These are phyloP conservation scores for Cystofilobasidium capitatum DNA, from an alignment of 768 basidiomycete species.

Conservation along the genomic window DNA sequence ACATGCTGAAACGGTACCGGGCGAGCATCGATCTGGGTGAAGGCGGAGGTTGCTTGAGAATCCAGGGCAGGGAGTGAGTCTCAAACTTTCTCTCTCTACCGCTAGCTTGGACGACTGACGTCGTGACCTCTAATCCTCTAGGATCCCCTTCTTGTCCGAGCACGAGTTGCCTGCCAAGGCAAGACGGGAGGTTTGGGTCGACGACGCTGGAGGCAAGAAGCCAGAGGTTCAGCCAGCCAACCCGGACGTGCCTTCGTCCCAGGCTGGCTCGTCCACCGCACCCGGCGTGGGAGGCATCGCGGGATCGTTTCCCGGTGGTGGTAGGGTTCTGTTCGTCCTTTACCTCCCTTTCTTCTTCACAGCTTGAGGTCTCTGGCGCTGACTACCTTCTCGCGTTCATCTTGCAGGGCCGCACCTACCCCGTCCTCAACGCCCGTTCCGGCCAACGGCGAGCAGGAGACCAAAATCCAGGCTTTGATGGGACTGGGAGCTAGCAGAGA, in stretches of 20 bases:
- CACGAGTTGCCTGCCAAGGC: conserved; percentile 86
- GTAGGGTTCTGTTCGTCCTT: conserved; percentile 46
- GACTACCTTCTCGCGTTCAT: background rate
- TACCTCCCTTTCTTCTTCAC: background rate
- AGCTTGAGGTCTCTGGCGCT: too few species aligned
- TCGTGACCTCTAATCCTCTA: background rate
- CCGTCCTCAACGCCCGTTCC: background rate
- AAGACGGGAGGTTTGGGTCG: conserved; percentile 30
- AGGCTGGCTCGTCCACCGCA: background rate
- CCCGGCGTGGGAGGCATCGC: conserved; percentile 26
- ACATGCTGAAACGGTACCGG: conserved; percentile 97
- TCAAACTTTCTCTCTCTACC: background rate
- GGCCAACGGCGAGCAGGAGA: background rate
- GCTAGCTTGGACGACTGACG: background rate
- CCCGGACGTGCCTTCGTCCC: conserved; percentile 25
- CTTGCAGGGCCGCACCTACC: background rate
- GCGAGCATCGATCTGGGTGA: conserved; percentile 90
- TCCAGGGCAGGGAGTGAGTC: conserved; percentile 62
- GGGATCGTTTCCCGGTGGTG: conserved; percentile 57
- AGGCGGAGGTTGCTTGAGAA: conserved; percentile 61
- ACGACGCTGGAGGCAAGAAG: conserved; percentile 22
- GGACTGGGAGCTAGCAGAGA: conserved; percentile 5
- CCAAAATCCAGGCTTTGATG: conserved; percentile 12
- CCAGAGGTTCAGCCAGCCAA: conserved; percentile 31
- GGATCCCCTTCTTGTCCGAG: conserved; percentile 75